Evolutionary conservation across 2,329 filamentous ascomycete genomes (phyloP), one percentile per base, ranked within the genome.

Genomic region (Didymella segeticola): DNA sequence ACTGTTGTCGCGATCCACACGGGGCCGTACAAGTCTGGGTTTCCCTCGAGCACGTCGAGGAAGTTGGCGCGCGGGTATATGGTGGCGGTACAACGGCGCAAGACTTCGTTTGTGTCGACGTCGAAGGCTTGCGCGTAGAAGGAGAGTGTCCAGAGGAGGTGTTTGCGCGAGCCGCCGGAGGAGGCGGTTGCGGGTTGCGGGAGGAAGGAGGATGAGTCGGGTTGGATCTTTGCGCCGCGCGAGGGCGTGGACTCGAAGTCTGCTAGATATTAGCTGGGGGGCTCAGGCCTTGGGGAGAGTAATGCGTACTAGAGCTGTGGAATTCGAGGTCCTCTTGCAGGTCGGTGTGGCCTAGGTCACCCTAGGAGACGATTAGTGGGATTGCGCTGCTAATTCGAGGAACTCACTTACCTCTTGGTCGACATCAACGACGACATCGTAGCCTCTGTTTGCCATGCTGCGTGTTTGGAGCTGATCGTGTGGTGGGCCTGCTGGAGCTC

Each of bases 111-210:
- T 1, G 95, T 98, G 78, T 99, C 95, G 61, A 99, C 93, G 72
- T 99, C 95, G 79, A 99, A 99, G 85, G 95, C 98, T 79, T 96
- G 95, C 50, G 92, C 87, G 80, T 99, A 99, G 82, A 96, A 99
- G 53, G 87, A 86, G 58, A 98, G 82, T 38, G 87, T 87, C 95
- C 95, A 99, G 61, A 98, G 89, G 79, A 89, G 92, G 70, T 90
- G 90, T 79, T 98, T 98, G 56, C 69, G 67, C 22, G 60, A 60
- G 33, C 71, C 67, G 39, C 66, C 61, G 52, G 62, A 36, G 46
- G 64, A 57, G 46, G 64, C 47, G 22, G 64, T 58, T 2, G 62
- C 62, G 43, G 71, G 69, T 43, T 63, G 60, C 14, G 72, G 72
- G 31, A 74, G 71, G 68, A 79, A 77, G 36, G 63, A 75, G 56